These are phyloP conservation scores for Mycena kentingensis DNA, from an alignment of 768 basidiomycete species.

Conservation along the genomic window DNA sequence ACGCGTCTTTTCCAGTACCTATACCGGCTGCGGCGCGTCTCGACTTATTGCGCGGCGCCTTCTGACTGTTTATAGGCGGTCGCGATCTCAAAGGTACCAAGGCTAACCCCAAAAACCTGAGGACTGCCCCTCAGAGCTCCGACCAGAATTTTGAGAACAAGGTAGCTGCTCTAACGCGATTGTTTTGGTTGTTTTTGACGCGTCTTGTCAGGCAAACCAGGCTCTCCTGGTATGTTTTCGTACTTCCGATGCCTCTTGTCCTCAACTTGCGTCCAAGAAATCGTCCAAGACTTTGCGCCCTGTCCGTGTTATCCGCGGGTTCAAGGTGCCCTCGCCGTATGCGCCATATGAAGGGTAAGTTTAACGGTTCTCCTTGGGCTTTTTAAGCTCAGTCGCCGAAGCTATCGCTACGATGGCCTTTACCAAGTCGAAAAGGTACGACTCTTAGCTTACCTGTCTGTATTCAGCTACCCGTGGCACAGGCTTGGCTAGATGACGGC, in stretches of 20 bases:
- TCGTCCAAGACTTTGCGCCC: constrained; percentile 83
- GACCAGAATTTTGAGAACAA: constrained; percentile 80
- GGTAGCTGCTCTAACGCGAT: constrained; percentile 29
- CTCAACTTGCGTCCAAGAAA: constrained; percentile 39
- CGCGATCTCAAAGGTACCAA: constrained; percentile 87
- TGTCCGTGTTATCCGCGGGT: constrained; percentile 86
- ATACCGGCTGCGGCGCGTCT: constrained; percentile 71
- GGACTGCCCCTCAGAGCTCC: constrained; percentile 84
- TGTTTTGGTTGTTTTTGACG: not conserved
- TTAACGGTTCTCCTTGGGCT: not conserved
- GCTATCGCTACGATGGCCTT: constrained; percentile 90
- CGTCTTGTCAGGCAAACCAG: constrained; percentile 54
- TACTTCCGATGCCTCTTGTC: not conserved
- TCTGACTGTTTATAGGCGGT: constrained; percentile 53
- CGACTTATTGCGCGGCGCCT: not conserved
- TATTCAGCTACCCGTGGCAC: constrained; percentile 1
- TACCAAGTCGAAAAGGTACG: constrained; percentile 74
- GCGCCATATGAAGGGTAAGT: constrained; percentile 77
- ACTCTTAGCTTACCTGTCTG: not conserved
- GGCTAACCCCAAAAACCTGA: constrained; percentile 67
- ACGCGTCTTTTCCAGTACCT: constrained; percentile 52
- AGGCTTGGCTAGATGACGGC: constrained; percentile 80
- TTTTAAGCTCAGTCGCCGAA: constrained; percentile 26
- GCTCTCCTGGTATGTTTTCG: constrained; percentile 55
- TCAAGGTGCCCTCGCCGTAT: constrained; percentile 68